These are phyloP conservation scores for Phalaenopsis equestris DNA, from an alignment of 106 monocot genomes.

Conservation along the genomic window DNA sequence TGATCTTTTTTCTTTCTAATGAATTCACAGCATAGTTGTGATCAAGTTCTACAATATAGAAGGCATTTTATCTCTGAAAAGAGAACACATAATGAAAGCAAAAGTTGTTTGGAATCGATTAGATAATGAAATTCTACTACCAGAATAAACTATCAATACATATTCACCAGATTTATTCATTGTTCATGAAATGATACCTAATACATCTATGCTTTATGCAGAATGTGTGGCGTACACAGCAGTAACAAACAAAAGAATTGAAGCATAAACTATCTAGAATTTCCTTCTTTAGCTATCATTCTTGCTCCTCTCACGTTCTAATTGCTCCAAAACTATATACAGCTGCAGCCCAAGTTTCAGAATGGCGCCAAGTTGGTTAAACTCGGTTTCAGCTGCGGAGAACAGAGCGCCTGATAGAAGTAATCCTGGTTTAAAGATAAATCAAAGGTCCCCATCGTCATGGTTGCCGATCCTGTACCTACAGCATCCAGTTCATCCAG, in stretches of 20 bases:
- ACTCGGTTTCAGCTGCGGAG: constrained; percentile 21
- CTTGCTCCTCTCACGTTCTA: neutral
- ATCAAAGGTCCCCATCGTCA: constrained; percentile 9
- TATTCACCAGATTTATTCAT: too few relatives aligned
- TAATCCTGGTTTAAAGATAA: constrained; percentile 25
- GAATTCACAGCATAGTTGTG: too few relatives aligned
- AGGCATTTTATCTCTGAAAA: too few relatives aligned
- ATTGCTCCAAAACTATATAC: neutral
- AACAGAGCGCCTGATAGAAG: constrained; percentile 23
- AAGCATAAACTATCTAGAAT: neutral
- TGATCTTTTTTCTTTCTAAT: too few relatives aligned
- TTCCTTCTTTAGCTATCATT: neutral
- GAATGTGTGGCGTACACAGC: neutral
- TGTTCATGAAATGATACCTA: too few relatives aligned
- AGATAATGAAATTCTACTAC: too few relatives aligned
- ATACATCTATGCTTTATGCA: neutral
- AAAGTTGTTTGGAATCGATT: too few relatives aligned
- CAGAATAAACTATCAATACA: too few relatives aligned
- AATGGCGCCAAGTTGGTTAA: constrained; percentile 26
- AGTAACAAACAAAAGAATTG: constrained; percentile 2
- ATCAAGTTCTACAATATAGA: too few relatives aligned
- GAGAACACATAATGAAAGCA: too few relatives aligned
- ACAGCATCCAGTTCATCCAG: constrained; percentile 41
- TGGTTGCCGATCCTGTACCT: neutral
- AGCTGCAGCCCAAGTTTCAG: constrained; percentile 6